These are phyloP conservation scores for Fusarium nodosum DNA, from an alignment of 2,329 filamentous ascomycete species.

Conservation along the genomic window DNA sequence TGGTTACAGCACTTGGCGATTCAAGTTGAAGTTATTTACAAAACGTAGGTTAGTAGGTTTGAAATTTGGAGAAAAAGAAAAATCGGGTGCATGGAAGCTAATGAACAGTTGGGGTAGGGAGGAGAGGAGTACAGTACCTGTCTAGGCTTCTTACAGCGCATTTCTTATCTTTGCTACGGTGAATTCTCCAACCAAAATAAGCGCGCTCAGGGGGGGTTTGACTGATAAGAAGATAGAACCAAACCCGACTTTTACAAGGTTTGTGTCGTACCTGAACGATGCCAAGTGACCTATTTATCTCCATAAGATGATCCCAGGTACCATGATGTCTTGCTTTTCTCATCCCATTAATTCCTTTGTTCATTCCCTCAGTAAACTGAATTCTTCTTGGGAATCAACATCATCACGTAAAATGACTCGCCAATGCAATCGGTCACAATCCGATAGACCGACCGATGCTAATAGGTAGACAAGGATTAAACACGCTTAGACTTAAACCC, in stretches of 20 bases:
- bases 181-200: conserved; percentile 37
- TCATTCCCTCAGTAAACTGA: not conserved
- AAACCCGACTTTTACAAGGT: conserved; percentile 11
- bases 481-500: conserved; percentile 43
- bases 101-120: conserved; percentile 31
- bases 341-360: not conserved
- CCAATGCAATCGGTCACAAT: conserved; percentile 31
- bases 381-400: not conserved
- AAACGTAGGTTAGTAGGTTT: not conserved
- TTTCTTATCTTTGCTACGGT: conserved; percentile 33
- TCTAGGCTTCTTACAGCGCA: conserved; percentile 14
- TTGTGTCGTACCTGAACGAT: conserved; percentile 10
- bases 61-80: conserved; percentile 35
- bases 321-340: not conserved
- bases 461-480: conserved; percentile 1
- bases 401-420: conserved; percentile 23
- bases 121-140: not conserved
- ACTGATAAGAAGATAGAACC: conserved; percentile 25
- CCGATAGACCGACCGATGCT: conserved; percentile 7
- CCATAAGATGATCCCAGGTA: not conserved
- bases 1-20: not conserved
- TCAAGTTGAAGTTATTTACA: conserved; percentile 26
- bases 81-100: not conserved
- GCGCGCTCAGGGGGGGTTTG: conserved; percentile 29
- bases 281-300: not conserved